Base-by-base conservation (phyloP, 2,329 filamentous ascomycete genomes). In the Cladosporium sp. region DNA sequence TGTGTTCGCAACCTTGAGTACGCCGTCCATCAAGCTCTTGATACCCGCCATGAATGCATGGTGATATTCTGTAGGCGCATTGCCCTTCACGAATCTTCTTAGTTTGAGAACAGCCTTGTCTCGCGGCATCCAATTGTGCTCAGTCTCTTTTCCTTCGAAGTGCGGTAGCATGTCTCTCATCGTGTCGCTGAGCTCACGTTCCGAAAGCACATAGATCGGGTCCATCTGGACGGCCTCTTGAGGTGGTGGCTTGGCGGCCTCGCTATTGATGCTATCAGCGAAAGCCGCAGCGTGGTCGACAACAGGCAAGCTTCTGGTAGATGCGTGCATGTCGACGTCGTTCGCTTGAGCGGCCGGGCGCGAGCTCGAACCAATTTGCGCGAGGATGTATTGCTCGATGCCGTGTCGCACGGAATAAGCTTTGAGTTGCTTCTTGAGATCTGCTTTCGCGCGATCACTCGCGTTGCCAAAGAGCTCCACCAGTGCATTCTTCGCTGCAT, bases 131-230 rank as follows among this genome's bases (percentile, higher is more conserved):
- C 94, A 98, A 75, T 98, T 98, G 67, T 91, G 88, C 75, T 98
- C 94, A 0, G 90, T 88, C 80, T 98, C 94, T 75, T 85, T 92
- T 62, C 93, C 93, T 71, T 97, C 93, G 69, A 97, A 97, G 76
- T 86, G 85, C 63, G 84, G 84, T 36, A 89, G 83, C 92, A 98
- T 97, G 36, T 91, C 89, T 70, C 87, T 88, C 76, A 97, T 88
- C 1, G 90, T 88, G 30, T 96, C 93, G 67, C 97, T 93, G n/a
- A 98, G 82, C 75, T 97, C 93, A 72, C 92, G 86, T 71, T 90
- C 85, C 1, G 93, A 94, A 73, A 93, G 92, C 65, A 97, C 88
- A 74, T 94, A 93, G 32, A 90, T 82, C 2, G 93, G 92, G 64
- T 96, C 92, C 71, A 96, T 87, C 3, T 84, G 80, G 30, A 95